phyloP scores from a whole-genome alignment of 345 rosid genomes.

The Cardiospermum halicacabum region DNA sequence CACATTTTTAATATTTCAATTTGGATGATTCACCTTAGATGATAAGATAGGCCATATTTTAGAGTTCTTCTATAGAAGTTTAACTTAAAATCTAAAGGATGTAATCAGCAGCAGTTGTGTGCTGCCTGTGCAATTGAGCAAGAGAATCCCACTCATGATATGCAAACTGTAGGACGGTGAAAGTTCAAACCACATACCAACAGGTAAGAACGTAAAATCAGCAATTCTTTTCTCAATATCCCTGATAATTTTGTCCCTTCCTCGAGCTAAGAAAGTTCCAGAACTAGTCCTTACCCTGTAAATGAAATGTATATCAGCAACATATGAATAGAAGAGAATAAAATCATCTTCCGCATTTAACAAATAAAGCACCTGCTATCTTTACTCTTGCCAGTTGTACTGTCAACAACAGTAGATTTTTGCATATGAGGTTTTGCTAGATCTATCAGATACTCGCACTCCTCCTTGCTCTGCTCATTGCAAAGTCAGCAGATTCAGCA shows the following conservation, averaged over 20 bases:
- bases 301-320: constrained; percentile 8
- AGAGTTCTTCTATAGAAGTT: not conserved
- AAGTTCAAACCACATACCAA: constrained; percentile 45
- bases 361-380: constrained; percentile 65
- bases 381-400: constrained; percentile 75
- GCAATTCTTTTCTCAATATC: constrained; percentile 82
- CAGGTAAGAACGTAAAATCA: constrained; percentile 85
- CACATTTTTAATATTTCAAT: not conserved
- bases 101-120: no score
- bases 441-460: constrained; percentile 70
- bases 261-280: constrained; percentile 78
- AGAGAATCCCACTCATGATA: not conserved
- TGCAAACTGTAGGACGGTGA: not conserved
- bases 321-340: constrained; percentile 1
- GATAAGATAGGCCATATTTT: not conserved
- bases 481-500: not conserved
- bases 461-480: constrained; percentile 57
- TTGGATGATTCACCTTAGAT: not conserved
- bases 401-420: constrained; percentile 83
- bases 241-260: constrained; percentile 65
- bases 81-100: not conserved
- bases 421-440: constrained; percentile 81
- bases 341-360: not conserved
- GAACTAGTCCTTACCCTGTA: constrained; percentile 90
- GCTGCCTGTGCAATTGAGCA: no score